phyloP scores from a whole-genome alignment of 208 protist genomes.

The Trypanosoma platydactyli region DNA sequence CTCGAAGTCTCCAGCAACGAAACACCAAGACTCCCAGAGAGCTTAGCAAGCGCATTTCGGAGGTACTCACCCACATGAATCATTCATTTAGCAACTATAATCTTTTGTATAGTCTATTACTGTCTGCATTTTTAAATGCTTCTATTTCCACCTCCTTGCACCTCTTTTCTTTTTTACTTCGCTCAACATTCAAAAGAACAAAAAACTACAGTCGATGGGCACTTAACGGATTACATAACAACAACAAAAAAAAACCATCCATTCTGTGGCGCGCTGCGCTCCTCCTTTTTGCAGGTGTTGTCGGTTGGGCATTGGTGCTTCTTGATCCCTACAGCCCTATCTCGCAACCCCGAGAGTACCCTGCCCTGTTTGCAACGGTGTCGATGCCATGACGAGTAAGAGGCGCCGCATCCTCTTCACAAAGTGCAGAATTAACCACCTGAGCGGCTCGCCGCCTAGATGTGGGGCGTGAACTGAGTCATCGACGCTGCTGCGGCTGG shows the following conservation, averaged over 20 bases:
- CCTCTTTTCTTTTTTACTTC: no score
- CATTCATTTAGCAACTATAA: neutral
- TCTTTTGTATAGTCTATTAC: neutral
- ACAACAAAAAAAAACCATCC: neutral
- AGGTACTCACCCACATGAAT: neutral
- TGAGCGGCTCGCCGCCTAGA: slow-evolving; percentile 11
- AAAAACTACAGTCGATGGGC: no score
- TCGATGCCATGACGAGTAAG: slow-evolving; percentile 46
- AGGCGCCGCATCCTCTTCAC: slow-evolving; percentile 35
- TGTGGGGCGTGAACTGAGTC: slow-evolving; percentile 20
- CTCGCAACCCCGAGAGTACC: slow-evolving; percentile 31
- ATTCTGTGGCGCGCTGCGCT: neutral
- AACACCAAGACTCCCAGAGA: neutral
- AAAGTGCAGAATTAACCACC: slow-evolving; percentile 37
- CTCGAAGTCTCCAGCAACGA: slow-evolving; percentile 10
- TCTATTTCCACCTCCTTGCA: no score
- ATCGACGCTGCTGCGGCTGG: neutral
- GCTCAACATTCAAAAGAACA: neutral
- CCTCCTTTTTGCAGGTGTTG: slow-evolving; percentile 19
- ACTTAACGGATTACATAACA: no score
- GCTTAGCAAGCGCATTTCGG: neutral
- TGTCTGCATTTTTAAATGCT: neutral
- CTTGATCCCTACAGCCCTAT: slow-evolving; percentile 23
- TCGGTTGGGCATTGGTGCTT: slow-evolving; percentile 26
- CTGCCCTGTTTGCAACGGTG: neutral